Percentiles rank a stretch among this genome's conserved stretches.
phyloP scores from a whole-genome alignment of 768 basidiomycete genomes.

The Albatrellus ellisii region DNA sequence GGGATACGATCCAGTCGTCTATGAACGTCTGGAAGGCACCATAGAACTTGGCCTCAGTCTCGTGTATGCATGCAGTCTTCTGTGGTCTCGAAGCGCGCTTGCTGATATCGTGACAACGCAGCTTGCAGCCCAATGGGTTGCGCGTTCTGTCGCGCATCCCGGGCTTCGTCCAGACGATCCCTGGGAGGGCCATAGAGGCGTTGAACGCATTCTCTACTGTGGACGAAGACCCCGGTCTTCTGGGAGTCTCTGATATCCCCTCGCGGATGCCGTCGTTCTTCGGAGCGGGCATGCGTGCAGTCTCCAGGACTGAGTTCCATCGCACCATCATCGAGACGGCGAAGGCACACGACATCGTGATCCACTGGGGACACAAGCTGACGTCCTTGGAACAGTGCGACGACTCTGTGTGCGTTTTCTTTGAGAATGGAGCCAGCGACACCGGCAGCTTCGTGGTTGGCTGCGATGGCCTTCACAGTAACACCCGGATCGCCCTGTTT shows the following conservation, averaged over 20 bases:
- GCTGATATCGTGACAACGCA: neutral
- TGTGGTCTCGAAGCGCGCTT: neutral
- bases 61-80: constrained; percentile 2
- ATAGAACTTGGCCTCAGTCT: constrained; percentile 11
- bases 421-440: constrained; percentile 24
- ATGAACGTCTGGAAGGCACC: constrained; percentile 7
- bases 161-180: constrained; percentile 3
- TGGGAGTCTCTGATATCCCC: constrained; percentile 18
- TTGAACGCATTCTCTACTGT: constrained; percentile 9
- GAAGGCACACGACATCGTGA: constrained; percentile 19
- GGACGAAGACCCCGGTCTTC: constrained; percentile 17
- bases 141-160: constrained; percentile 8
- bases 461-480: constrained; percentile 32
- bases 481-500: constrained; percentile 24
- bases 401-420: constrained; percentile 23
- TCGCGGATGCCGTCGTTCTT: constrained; percentile 11
- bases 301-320: constrained; percentile 21
- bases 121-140: constrained; percentile 12
- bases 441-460: constrained; percentile 28
- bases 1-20: constrained; percentile 10
- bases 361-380: constrained; percentile 24
- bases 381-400: constrained; percentile 18
- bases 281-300: constrained; percentile 20
- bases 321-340: constrained; percentile 20
- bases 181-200: neutral